These are phyloP conservation scores for Neoboletus magnificus DNA, from an alignment of 768 basidiomycete species.

Conservation along the genomic window DNA sequence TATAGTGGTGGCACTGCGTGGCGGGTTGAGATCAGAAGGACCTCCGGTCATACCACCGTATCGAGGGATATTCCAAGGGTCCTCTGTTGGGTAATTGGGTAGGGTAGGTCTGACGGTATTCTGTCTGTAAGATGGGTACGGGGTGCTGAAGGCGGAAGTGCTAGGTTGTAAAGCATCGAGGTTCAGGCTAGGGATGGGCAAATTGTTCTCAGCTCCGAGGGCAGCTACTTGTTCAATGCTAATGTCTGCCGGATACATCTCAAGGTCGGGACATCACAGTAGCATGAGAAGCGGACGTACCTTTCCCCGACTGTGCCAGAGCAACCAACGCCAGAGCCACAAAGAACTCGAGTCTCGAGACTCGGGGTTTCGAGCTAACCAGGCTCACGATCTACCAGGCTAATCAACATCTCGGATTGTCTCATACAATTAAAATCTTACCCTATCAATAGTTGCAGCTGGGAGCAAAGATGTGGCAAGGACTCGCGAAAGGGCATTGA, in stretches of 20 bases:
- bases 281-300: slow-evolving; percentile 35
- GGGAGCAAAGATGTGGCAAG: slow-evolving; percentile 75
- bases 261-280: background rate
- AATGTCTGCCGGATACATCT: slow-evolving; percentile 46
- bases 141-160: slow-evolving; percentile 46
- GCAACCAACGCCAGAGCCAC: slow-evolving; percentile 87
- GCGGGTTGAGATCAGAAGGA: slow-evolving; percentile 24
- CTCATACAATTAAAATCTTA: slow-evolving; percentile 26
- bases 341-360: slow-evolving; percentile 89
- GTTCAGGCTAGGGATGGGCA: slow-evolving; percentile 72
- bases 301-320: slow-evolving; percentile 78
- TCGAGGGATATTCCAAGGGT: slow-evolving; percentile 58
- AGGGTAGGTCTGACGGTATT: slow-evolving; percentile 43
- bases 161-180: slow-evolving; percentile 55
- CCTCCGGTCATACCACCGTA: slow-evolving; percentile 31
- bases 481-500: slow-evolving; percentile 78
- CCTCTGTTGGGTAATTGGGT: slow-evolving; percentile 58
- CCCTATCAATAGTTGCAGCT: slow-evolving; percentile 80
- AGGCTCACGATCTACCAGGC: slow-evolving; percentile 77
- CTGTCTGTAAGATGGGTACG: slow-evolving; percentile 42
- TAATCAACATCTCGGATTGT: slow-evolving; percentile 1
- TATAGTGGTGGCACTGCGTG: slow-evolving; percentile 22
- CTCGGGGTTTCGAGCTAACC: slow-evolving; percentile 73
- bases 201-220: slow-evolving; percentile 70
- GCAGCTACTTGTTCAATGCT: slow-evolving; percentile 81